Evolutionary conservation across 192 early-diverging fungal species (phyloP), one percentile per base, ranked within the genome.

Genomic region (Pilobolus umbonatus): DNA sequence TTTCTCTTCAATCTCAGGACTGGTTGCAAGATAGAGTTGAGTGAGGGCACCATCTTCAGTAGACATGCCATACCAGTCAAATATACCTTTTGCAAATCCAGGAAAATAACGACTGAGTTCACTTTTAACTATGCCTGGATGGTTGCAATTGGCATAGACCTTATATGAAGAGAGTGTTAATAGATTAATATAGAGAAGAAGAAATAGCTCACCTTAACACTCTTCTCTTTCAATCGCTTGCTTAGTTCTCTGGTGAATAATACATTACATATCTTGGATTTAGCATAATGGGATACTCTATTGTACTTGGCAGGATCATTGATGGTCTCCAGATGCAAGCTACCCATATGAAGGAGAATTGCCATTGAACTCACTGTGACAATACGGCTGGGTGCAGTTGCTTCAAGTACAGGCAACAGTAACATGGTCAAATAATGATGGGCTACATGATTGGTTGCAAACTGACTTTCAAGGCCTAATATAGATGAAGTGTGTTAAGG

Each of bases 361-460:
- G 31, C 65, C 10, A 46, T 29, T 0, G 67, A 73, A 22, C 61
- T 64, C 32, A 73, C 57, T 43, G 39, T 62, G 11, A 73, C 65
- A 24, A 73, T 60, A 25, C 71, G 65, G 7, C 55, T 60, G 11
- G 61, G 56, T 7, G 43, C 29, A 31, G 55, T 55, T 21, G 52
- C 35, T 26, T 73, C 61, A 25, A 73, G 11, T n/a, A 60, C 12
- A 34, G 64, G 65, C 1, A 67, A 44, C 14, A 73, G 45, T 22
- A 53, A 29, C 0, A 42, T 60, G 7, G 65, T 67, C 14, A 73
- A 50, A 36, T 60, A 59, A 11, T 60, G 68, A 42, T 75, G 75
- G n/a, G 74, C 83, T 2, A 85, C 52, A 60, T 85, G 81, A 53
- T 80, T 82, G 22, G 65, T 62, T 4, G 69, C 79, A 30, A 85